phyloP scores from a whole-genome alignment of 768 basidiomycete genomes.

The Trichaptum fuscoviolaceum region DNA sequence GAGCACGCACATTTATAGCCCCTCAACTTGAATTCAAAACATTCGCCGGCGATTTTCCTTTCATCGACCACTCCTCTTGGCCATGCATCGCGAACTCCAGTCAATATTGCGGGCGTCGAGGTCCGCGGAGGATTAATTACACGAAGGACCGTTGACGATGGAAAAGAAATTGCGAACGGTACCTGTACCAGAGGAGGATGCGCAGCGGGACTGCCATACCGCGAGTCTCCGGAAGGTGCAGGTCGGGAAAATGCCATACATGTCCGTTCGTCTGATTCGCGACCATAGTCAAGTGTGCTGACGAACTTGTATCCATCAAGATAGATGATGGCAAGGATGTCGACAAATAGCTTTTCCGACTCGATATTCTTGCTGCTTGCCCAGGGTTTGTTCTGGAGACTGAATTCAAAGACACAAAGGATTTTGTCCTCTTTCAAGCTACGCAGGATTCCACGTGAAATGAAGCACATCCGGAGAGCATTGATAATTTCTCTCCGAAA shows the following conservation, averaged over 20 bases:
- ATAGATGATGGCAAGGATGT: slow-evolving; percentile 58
- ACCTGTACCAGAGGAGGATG: slow-evolving; percentile 32
- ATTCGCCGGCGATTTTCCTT: slow-evolving; percentile 65
- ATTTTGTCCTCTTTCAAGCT: slow-evolving; percentile 48
- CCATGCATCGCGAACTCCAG: slow-evolving; percentile 73
- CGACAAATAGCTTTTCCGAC: slow-evolving; percentile 65
- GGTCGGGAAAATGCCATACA: slow-evolving; percentile 66
- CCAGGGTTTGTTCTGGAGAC: slow-evolving; percentile 70
- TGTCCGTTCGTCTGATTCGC: slow-evolving; percentile 68
- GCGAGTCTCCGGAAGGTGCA: slow-evolving; percentile 20
- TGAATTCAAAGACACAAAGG: slow-evolving; percentile 62
- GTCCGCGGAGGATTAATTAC: slow-evolving; percentile 74
- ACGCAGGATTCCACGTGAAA: slow-evolving; percentile 32
- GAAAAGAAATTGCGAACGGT: slow-evolving; percentile 69
- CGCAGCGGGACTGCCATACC: slow-evolving; percentile 20
- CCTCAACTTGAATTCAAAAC: slow-evolving; percentile 77
- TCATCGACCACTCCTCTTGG: slow-evolving; percentile 75
- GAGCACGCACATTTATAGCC: slow-evolving; percentile 65
- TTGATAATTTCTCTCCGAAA: slow-evolving; percentile 51
- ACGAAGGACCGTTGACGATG: slow-evolving; percentile 60
- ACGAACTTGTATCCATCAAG: slow-evolving; percentile 59
- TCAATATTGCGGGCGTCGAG: slow-evolving; percentile 74
- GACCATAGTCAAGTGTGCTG: slow-evolving; percentile 71
- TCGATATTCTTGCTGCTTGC: slow-evolving; percentile 56
- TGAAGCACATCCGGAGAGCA: slow-evolving; percentile 52